Evolutionary conservation across 73 alveolate species (phyloP).

Genomic region (Tetrahymena borealis): DNA sequence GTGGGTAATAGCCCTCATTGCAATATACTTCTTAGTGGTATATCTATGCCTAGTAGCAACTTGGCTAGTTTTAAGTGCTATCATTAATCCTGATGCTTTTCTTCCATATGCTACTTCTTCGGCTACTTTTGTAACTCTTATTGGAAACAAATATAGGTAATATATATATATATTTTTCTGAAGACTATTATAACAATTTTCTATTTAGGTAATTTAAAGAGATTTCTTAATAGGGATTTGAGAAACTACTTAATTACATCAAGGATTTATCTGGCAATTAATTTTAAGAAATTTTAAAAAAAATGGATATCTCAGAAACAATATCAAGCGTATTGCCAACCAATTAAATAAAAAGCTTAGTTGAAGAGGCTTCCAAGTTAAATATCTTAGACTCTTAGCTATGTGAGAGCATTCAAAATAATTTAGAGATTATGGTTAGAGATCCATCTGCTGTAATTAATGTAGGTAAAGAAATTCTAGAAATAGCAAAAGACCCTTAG

Average conservation of each 20-base stretch:
- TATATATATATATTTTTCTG: neutral
- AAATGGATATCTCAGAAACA: neutral
- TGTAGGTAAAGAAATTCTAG: neutral
- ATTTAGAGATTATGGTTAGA: neutral
- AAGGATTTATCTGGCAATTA: neutral
- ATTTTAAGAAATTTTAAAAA: neutral
- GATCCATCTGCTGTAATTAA: neutral
- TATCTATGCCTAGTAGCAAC: constrained; percentile 8
- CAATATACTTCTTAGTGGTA: constrained; percentile 6
- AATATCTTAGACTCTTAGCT: neutral
- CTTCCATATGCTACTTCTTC: constrained; percentile 46
- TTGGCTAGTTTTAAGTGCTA: constrained; percentile 40
- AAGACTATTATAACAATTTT: neutral
- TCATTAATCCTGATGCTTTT: constrained; percentile 42
- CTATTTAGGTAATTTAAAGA: neutral
- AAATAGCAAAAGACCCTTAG: neutral
- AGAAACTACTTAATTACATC: neutral
- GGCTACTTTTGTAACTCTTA: constrained; percentile 22
- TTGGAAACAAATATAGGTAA: neutral
- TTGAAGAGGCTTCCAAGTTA: neutral
- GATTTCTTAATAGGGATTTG: neutral
- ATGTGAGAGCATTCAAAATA: neutral
- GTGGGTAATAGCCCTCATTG: constrained; percentile 21
- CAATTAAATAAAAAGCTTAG: neutral
- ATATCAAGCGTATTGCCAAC: neutral